Conservation (phyloP, 331 rosid species). For the Stylosanthes scabra region DNA sequence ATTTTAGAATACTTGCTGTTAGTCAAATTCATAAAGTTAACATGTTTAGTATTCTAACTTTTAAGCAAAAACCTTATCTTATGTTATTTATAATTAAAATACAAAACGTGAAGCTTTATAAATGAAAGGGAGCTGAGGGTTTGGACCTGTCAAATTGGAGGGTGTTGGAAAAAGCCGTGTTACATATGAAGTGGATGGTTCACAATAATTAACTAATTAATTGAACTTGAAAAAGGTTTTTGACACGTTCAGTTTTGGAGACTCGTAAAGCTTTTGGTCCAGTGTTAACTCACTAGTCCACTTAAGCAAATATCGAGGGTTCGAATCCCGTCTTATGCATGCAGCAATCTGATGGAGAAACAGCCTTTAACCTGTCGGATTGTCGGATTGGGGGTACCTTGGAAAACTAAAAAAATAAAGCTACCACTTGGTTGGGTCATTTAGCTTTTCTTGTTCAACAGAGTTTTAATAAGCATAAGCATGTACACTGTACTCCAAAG, state of each 20-base stretch:
- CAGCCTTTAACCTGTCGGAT: no score
- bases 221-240: neutral
- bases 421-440: neutral
- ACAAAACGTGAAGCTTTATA: neutral
- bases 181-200: neutral
- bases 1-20: no score
- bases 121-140: neutral
- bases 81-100: no score
- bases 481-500: neutral
- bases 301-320: no score
- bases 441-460: conserved; percentile 1
- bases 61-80: no score
- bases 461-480: neutral
- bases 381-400: no score
- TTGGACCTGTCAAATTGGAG: conserved; percentile 15
- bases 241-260: conserved; percentile 7
- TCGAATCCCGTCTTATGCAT: no score
- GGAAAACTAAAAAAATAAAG: no score
- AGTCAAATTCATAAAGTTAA: no score
- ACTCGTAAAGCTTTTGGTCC: neutral
- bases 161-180: conserved; percentile 28
- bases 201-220: neutral
- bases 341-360: no score
- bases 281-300: no score
- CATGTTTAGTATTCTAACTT: no score